Conservation (phyloP, 257 asterid genomes). For the Lavandula angustifolia region DNA sequence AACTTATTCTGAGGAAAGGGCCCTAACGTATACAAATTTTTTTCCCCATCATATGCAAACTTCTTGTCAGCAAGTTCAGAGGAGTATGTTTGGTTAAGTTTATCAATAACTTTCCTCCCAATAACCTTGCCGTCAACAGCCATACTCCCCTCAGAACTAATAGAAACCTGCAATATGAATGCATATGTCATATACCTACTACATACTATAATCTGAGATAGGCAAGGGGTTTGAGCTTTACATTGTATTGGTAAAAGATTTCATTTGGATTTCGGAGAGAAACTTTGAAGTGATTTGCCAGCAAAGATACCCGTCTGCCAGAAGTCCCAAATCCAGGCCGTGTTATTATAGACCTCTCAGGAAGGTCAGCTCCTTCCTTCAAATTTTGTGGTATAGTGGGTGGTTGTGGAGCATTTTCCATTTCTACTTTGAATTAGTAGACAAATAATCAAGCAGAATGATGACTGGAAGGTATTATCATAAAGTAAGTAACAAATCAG, state of each 20-base stretch:
- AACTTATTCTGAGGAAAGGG: constrained; percentile 67
- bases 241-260: constrained; percentile 68
- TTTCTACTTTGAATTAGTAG: constrained; percentile 31
- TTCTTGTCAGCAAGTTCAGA: constrained; percentile 66
- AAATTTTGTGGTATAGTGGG: constrained; percentile 34
- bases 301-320: constrained; percentile 62
- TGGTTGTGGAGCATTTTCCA: constrained; percentile 42
- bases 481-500: not conserved
- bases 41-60: constrained; percentile 86
- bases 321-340: constrained; percentile 73
- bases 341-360: constrained; percentile 45
- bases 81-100: constrained; percentile 69
- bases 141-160: constrained; percentile 51
- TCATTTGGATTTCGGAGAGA: constrained; percentile 54
- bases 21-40: constrained; percentile 70
- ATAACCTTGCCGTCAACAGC: constrained; percentile 53
- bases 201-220: constrained; percentile 16
- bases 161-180: constrained; percentile 60
- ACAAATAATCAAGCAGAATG: constrained; percentile 32
- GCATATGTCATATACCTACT: constrained; percentile 20
- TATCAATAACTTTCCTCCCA: constrained; percentile 69
- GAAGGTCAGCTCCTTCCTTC: constrained; percentile 43
- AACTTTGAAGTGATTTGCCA: constrained; percentile 75
- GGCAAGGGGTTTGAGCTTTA: constrained; percentile 35
- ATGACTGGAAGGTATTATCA: constrained; percentile 20